These are phyloP conservation scores for Podospora bellae-mahoneyi DNA, from an alignment of 495 filamentous ascomycete genomes.

Conservation along the genomic window DNA sequence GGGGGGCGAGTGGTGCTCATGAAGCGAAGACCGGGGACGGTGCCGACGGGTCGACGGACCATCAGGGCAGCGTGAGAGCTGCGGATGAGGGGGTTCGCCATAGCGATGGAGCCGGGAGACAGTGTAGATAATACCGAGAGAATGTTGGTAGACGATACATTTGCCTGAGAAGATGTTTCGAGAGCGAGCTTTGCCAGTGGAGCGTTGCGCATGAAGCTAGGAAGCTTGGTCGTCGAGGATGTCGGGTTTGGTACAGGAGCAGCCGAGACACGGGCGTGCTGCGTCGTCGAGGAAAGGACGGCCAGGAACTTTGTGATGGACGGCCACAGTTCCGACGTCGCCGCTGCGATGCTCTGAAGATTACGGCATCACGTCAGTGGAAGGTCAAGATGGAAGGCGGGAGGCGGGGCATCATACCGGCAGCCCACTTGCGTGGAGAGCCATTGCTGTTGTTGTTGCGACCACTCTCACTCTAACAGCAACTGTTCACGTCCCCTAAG, in stretches of 20 bases:
- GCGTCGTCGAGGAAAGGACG: background rate
- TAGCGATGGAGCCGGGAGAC: conserved; percentile 32
- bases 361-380: conserved; percentile 7
- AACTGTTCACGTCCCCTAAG: conserved; percentile 3
- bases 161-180: conserved; percentile 18
- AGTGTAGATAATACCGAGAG: conserved; percentile 29
- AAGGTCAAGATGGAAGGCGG: too few species aligned
- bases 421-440: conserved; percentile 43
- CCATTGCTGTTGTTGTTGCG: conserved; percentile 29
- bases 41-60: conserved; percentile 22
- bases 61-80: conserved; percentile 27
- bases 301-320: conserved; percentile 49
- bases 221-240: conserved; percentile 23
- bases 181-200: conserved; percentile 17
- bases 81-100: conserved; percentile 38
- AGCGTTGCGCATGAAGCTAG: conserved; percentile 41
- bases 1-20: conserved; percentile 32
- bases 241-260: conserved; percentile 6
- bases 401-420: conserved; percentile 32
- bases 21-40: conserved; percentile 24
- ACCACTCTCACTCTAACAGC: conserved; percentile 16
- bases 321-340: conserved; percentile 54
- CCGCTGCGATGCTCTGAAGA: conserved; percentile 46
- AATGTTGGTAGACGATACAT: conserved; percentile 28
- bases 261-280: conserved; percentile 3